Evolutionary conservation across 2,329 filamentous ascomycete genomes (phyloP).

Genomic region (Scedosporium boydii): DNA sequence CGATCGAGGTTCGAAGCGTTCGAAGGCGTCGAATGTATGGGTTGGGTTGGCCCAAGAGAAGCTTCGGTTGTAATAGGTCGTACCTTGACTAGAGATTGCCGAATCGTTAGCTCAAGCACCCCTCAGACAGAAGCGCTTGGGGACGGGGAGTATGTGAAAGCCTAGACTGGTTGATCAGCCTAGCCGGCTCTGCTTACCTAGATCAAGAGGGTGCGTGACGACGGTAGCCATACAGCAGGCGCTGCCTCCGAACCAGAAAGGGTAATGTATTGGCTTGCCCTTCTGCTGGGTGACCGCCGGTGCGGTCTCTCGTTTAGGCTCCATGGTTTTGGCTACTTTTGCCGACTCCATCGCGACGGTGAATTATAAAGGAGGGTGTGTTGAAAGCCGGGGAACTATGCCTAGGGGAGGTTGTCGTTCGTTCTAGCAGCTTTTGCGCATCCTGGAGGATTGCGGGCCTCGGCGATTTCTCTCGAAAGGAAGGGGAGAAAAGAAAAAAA

Average conservation of each 20-base stretch:
- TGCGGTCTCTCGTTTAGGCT: slow-evolving; percentile 18
- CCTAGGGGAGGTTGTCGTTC: background rate
- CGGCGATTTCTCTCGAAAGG: background rate
- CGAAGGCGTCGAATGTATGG: background rate
- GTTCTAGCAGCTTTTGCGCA: background rate
- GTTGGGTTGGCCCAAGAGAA: background rate
- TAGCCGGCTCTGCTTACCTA: slow-evolving; percentile 49
- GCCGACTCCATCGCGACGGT: slow-evolving; percentile 8
- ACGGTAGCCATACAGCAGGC: slow-evolving; percentile 85
- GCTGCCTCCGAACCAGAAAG: slow-evolving; percentile 95
- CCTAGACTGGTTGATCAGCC: background rate
- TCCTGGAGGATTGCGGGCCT: background rate
- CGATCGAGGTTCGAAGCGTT: too few species aligned
- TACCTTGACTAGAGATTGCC: slow-evolving; percentile 40
- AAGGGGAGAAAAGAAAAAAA: background rate
- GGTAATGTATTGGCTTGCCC: slow-evolving; percentile 45
- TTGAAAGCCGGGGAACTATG: background rate
- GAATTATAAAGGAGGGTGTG: background rate
- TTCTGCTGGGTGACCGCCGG: slow-evolving; percentile 19
- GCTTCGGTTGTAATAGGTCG: background rate
- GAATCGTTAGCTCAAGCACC: slow-evolving; percentile 13
- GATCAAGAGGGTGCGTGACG: slow-evolving; percentile 87
- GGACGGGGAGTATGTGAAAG: background rate
- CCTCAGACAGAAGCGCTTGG: background rate
- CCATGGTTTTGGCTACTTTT: slow-evolving; percentile 10